These are phyloP conservation scores for Macrophomina phaseolina DNA, from an alignment of 2,329 filamentous ascomycete genomes.

Conservation along the genomic window DNA sequence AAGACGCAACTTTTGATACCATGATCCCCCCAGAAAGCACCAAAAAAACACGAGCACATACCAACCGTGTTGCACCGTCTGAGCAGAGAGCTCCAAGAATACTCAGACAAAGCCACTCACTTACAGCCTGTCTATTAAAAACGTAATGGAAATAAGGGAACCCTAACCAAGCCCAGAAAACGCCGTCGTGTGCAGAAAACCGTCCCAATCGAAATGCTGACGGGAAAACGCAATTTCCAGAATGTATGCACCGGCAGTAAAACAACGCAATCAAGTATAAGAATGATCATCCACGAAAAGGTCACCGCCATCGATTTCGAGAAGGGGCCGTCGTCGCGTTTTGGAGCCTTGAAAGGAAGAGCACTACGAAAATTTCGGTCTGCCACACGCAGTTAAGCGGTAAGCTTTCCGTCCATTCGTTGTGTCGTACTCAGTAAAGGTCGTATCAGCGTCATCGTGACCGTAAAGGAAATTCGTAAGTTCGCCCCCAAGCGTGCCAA, in stretches of 20 bases:
- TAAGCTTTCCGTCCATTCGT: slow-evolving; percentile 37
- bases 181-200: slow-evolving; percentile 24
- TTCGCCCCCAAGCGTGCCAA: slow-evolving; percentile 26
- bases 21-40: slow-evolving; percentile 4
- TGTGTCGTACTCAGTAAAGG: slow-evolving; percentile 37
- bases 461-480: slow-evolving; percentile 42
- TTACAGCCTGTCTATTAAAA: slow-evolving; percentile 28
- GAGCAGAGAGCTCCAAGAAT: slow-evolving; percentile 7
- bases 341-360: slow-evolving; percentile 10
- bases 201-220: slow-evolving; percentile 27
- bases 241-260: slow-evolving; percentile 18
- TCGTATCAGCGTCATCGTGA: slow-evolving; percentile 44
- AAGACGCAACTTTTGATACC: slow-evolving; percentile 26
- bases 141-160: slow-evolving; percentile 13
- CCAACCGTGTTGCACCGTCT: slow-evolving; percentile 18
- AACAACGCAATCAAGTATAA: slow-evolving; percentile 19
- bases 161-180: slow-evolving; percentile 13
- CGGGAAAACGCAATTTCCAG: slow-evolving; percentile 21
- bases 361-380: slow-evolving; percentile 1
- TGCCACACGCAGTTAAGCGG: slow-evolving; percentile 18
- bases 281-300: slow-evolving; percentile 22
- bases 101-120: slow-evolving; percentile 22
- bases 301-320: slow-evolving; percentile 18
- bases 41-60: slow-evolving; percentile 11
- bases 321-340: slow-evolving; percentile 1